Conservation (phyloP, 2,329 filamentous ascomycete genomes). For the Ascochyta fabae region DNA sequence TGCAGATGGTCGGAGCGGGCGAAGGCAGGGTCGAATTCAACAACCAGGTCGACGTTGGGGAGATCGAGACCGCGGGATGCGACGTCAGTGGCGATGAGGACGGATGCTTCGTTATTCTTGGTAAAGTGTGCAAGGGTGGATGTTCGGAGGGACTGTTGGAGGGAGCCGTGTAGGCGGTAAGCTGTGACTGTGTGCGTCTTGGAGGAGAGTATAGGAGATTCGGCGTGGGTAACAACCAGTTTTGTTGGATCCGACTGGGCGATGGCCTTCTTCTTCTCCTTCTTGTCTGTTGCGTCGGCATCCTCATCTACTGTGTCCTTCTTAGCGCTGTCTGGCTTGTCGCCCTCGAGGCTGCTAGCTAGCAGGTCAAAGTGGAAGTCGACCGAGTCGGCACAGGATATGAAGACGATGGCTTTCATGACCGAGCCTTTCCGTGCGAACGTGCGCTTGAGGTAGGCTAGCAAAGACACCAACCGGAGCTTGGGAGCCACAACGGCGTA, state of each 20-base stretch:
- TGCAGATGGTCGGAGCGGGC: slow-evolving; percentile 92
- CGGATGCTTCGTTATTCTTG: slow-evolving; percentile 72
- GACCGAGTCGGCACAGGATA: slow-evolving; percentile 95
- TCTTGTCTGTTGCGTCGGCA: slow-evolving; percentile 21
- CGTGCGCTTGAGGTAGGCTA: slow-evolving; percentile 81
- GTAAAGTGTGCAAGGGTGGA: slow-evolving; percentile 84
- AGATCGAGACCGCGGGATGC: slow-evolving; percentile 94
- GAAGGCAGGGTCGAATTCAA: slow-evolving; percentile 97
- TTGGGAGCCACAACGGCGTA: slow-evolving; percentile 90
- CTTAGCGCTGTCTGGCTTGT: slow-evolving; percentile 29
- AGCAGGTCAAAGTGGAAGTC: slow-evolving; percentile 95
- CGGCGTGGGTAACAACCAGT: slow-evolving; percentile 65
- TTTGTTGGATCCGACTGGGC: slow-evolving; percentile 49
- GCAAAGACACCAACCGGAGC: slow-evolving; percentile 84
- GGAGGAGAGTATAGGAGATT: slow-evolving; percentile 75
- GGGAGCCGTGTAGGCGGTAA: slow-evolving; percentile 88
- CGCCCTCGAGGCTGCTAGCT: slow-evolving; percentile 51
- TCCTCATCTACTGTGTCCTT: slow-evolving; percentile 37
- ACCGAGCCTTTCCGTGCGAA: slow-evolving; percentile 89
- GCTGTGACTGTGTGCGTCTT: slow-evolving; percentile 78
- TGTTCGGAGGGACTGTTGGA: slow-evolving; percentile 86
- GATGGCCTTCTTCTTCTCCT: slow-evolving; percentile 44
- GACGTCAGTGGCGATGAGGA: slow-evolving; percentile 94
- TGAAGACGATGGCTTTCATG: slow-evolving; percentile 97
- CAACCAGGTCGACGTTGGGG: slow-evolving; percentile 89